Conservation (phyloP, 768 basidiomycete genomes). For the Fistulinella prunicolor region DNA sequence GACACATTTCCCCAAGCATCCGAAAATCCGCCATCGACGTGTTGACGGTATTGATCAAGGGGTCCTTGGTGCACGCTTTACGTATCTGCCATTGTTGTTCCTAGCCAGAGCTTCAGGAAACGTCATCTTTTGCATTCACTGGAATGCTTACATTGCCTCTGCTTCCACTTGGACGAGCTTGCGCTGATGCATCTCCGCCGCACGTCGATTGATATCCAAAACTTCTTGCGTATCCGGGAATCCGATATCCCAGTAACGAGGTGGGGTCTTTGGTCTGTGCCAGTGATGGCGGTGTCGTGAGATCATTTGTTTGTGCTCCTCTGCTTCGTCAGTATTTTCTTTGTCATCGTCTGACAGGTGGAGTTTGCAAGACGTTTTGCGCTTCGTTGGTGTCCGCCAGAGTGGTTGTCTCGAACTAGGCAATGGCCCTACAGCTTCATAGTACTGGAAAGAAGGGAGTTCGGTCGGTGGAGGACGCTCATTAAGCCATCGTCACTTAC, state of each 20-base stretch:
- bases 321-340: constrained; percentile 34
- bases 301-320: constrained; percentile 63
- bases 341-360: constrained; percentile 18
- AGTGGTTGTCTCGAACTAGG: constrained; percentile 67
- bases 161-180: constrained; percentile 58
- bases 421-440: constrained; percentile 70
- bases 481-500: constrained; percentile 39
- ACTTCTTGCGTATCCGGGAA: constrained; percentile 87
- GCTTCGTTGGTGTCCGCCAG: constrained; percentile 65
- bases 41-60: constrained; percentile 13
- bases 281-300: constrained; percentile 73
- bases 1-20: constrained; percentile 42
- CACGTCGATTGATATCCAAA: constrained; percentile 68
- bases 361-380: constrained; percentile 13
- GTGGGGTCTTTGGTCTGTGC: constrained; percentile 72
- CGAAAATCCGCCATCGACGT: neutral
- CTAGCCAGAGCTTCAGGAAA: constrained; percentile 12
- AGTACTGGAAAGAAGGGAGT: constrained; percentile 52
- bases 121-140: neutral
- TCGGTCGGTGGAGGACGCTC: neutral
- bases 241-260: constrained; percentile 86
- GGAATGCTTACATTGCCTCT: constrained; percentile 53
- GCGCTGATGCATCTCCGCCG: constrained; percentile 66
- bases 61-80: constrained; percentile 15
- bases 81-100: constrained; percentile 26